Evolutionary conservation across 176 grass and related monocot species (phyloP).

Genomic region (Oryza punctata): DNA sequence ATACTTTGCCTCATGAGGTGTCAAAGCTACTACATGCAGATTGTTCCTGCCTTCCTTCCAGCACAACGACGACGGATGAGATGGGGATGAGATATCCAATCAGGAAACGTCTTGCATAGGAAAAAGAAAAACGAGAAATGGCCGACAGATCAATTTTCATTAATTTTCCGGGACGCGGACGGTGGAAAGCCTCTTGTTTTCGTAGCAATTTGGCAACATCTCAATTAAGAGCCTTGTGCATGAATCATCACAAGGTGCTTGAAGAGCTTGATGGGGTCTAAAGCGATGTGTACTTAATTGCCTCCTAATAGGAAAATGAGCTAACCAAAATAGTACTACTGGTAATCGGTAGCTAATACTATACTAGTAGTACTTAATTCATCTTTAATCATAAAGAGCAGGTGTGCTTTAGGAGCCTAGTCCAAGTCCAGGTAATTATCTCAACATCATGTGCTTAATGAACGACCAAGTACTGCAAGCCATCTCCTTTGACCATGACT

Average conservation of each 20-base stretch:
- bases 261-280: neutral
- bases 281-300: neutral
- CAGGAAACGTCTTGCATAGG: neutral
- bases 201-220: neutral
- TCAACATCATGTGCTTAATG: neutral
- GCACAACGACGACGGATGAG: neutral
- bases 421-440: neutral
- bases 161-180: conserved; percentile 24
- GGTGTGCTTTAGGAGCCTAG: conserved; percentile 3
- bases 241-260: neutral
- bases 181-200: conserved; percentile 18
- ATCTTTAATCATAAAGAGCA: neutral
- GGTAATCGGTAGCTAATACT: neutral
- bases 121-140: neutral
- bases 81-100: neutral
- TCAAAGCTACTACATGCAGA: neutral
- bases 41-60: neutral
- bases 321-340: neutral
- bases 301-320: neutral
- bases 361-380: neutral
- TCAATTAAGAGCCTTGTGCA: neutral
- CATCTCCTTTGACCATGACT: conserved; percentile 33
- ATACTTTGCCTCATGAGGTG: neutral
- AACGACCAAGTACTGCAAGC: conserved; percentile 19
- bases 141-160: neutral